Base-by-base conservation (phyloP, 768 basidiomycete species). In the Xerocomellus amylosporus region DNA sequence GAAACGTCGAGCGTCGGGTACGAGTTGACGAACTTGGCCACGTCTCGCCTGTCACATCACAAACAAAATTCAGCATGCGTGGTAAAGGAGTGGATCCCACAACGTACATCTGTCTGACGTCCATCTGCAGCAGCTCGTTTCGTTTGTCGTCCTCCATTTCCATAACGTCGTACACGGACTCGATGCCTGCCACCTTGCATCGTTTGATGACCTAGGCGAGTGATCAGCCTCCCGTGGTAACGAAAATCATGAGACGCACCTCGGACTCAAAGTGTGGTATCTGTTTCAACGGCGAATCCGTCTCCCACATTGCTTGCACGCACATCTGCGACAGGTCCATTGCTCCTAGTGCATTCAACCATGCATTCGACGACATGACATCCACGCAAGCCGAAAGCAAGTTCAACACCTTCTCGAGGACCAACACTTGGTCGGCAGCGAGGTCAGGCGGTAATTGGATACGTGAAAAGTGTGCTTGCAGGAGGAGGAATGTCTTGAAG, bases 241-340 rank as follows among this genome's bases (percentile, higher is more conserved):
- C 20, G 7, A 41, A 20, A 12, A 31, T 34, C 33, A 6, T 17
- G 31, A 63, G 7, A 59, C 63, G 0, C 63, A 95, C 91, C 49
- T 96, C 92, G 7, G 85, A 73, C 61, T 96, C 93, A 72, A 98
- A 99, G 72, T 97, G 94, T 10, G 97, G 97, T 40, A 99, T 88
- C 70, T 99, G 96, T 66, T 90, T 93, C 61, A 98, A 73, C 0
- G 95, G 94, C 36, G 91, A 93, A 71, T 99, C 97, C 10, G 86
- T 88, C 67, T 99, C 96, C 97, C 97, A 98, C 73, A 96, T 86
- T 0, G 90, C 93, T 70, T 98, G 97, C 5, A 98, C 92, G 71
- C 93, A 95, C 96, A 98, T 98, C 71, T 98, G 97, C 9, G 91
- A 91, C 44, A 98, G 73, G 71, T 99, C 96, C 97, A 98, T 98